Evolutionary conservation across 1,139 yeast genomes (phyloP), one percentile per base, ranked within the genome.

Genomic region (Suhomyces terraborum): DNA sequence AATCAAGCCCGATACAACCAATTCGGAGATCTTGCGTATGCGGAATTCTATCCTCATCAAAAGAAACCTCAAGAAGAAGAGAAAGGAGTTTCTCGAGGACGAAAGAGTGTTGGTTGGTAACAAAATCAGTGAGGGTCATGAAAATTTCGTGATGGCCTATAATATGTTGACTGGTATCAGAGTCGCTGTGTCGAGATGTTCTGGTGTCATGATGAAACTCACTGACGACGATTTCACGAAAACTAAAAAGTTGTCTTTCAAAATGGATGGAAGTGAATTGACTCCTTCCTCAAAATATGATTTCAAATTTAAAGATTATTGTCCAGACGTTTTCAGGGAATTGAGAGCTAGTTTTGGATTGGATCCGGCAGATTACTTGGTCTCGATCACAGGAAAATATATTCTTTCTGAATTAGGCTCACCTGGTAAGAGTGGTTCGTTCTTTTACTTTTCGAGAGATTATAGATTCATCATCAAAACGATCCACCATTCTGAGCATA

Each of bases 81-180:
- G 73, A 33, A 59, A 61, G 27, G 78, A 73, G 42, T 60, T 62
- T 39, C 55, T 73, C 38, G 82, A 80, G 38, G 88, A 81, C 50
- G 88, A 80, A 52, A 71, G 74, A 37, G 89, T 84, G 3, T 61
- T 84, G 30, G 84, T 86, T 8, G 95, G 95, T 1, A 85, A 87
- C 48, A 83, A 84, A 51, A 93, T 89, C 35, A 80, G 86, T 48
- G 96, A 88, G 62, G 98, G 96, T 33, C 98, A 93, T 58, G 89
- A 82, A 40, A 93, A 91, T 62, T 94, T 85, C 56, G 88, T 89
- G 26, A 83, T 93, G 73, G 98, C 98, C 1, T 94, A 93, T 62
- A 89, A 93, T 62, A 93, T 94, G 97, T 74, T 94, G 43, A 91
- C 98, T 0, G 98, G 99, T 9, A 93, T 94, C 38, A 75, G 98